phyloP scores from a whole-genome alignment of 306 rosid species.

The Trichosanthes truncata region DNA sequence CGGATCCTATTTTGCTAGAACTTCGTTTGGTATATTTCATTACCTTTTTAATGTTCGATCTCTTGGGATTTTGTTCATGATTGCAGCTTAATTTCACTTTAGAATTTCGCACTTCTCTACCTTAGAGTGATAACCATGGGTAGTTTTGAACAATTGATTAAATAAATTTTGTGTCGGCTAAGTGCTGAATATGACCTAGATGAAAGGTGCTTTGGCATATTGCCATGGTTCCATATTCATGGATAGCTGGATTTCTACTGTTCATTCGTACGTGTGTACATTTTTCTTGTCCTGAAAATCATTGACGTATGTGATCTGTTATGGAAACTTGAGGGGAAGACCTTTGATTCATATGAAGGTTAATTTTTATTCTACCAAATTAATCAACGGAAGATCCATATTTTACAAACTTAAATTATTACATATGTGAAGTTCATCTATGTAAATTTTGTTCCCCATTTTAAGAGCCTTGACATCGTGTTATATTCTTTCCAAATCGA shows the following conservation, averaged over 20 bases:
- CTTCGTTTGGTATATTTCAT: neutral
- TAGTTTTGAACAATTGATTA: neutral
- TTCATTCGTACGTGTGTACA: neutral
- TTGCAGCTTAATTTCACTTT: neutral
- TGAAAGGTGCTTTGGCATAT: neutral
- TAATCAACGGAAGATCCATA: neutral
- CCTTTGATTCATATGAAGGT: neutral
- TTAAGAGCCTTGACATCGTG: neutral
- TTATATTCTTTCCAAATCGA: neutral
- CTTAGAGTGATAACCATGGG: neutral
- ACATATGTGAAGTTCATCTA: neutral
- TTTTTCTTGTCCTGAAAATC: neutral
- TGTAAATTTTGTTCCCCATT: neutral
- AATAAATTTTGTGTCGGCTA: neutral
- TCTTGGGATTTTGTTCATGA: too few relatives aligned
- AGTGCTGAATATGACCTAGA: neutral
- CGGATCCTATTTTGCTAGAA: neutral
- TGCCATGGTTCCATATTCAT: neutral
- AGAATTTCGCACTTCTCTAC: neutral
- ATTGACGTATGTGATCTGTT: neutral
- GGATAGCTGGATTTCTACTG: neutral
- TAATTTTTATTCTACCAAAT: neutral
- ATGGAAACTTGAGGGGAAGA: neutral
- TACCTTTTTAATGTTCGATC: neutral
- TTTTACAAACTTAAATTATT: neutral